Evolutionary conservation across 768 basidiomycete species (phyloP), one percentile per base, ranked within the genome.

Genomic region (Lentinus brumalis): DNA sequence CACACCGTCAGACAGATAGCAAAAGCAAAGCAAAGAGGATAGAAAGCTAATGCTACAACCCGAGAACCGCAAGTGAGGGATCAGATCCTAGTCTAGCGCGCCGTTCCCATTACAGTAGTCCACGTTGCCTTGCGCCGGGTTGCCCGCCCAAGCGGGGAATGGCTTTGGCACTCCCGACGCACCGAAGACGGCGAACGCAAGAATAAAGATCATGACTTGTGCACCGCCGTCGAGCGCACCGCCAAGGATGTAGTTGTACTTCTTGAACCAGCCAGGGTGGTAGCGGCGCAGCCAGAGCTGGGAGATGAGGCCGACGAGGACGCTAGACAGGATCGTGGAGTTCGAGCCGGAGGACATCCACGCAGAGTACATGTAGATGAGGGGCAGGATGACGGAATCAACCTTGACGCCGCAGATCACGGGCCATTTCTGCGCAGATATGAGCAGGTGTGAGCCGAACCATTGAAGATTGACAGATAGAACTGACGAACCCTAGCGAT

Each of bases 151-250:
- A 56, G 66, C 53, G 8, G 85, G 85, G 78, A 86, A 86, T 3
- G 80, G 81, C 54, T 75, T 74, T 50, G 74, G 66, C 11, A 68
- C 67, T 10, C 85, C 85, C 0, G 81, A 80, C 14, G 83, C 85
- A 16, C 87, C 86, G 64, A 84, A 86, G 26, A 87, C 84, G 2
- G 85, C 84, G 69, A 87, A 88, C 0, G 85, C 84, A 5, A 86
- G 74, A 41, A 88, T 76, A 67, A 86, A 85, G 32, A 84, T 78
- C 83, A 86, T 86, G 51, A 86, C 78, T 68, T 87, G 86, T 15
- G 84, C 82, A 9, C 87, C 86, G 30, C 86, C 86, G 66, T 87
- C 86, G 39, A 87, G 73, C 7, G 83, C 88, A 44, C 86, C 89
- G 31, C 85, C 67, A 4, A 89, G 71, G 41, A 87, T 82, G 67